These are phyloP conservation scores for Neurospora tetrasperma DNA, from an alignment of 495 filamentous ascomycete genomes.

Conservation along the genomic window DNA sequence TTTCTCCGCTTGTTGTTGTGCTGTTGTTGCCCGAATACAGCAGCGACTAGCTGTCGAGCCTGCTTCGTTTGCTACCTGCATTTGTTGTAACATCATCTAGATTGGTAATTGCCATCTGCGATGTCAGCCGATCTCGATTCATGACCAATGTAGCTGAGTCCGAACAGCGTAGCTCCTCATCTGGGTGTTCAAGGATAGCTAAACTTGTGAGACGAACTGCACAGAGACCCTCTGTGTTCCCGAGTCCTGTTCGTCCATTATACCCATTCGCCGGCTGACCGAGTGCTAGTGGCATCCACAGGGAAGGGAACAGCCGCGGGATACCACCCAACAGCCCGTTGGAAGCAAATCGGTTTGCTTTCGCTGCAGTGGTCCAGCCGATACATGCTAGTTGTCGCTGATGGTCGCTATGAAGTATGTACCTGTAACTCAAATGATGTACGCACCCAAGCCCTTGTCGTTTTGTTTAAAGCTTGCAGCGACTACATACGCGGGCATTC, in stretches of 20 bases:
- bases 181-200: slow-evolving; percentile 16
- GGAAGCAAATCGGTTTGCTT: background rate
- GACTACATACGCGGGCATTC: background rate
- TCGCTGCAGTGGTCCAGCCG: background rate
- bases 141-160: background rate
- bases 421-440: background rate
- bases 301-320: background rate
- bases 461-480: background rate
- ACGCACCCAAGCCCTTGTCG: background rate
- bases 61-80: slow-evolving; percentile 13
- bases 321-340: background rate
- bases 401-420: background rate
- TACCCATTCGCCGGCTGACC: background rate
- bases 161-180: slow-evolving; percentile 2
- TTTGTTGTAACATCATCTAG: slow-evolving; percentile 2
- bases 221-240: slow-evolving; percentile 20
- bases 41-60: slow-evolving; percentile 15
- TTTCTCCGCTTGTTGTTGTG: slow-evolving; percentile 30
- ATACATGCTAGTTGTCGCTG: background rate
- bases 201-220: slow-evolving; percentile 33
- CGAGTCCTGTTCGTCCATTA: background rate
- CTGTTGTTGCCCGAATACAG: slow-evolving; percentile 39
- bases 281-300: background rate
- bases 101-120: slow-evolving; percentile 6
- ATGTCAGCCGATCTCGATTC: slow-evolving; percentile 5